Conservation (phyloP, 495 filamentous ascomycete genomes). For the Coniosporium apollinis region DNA sequence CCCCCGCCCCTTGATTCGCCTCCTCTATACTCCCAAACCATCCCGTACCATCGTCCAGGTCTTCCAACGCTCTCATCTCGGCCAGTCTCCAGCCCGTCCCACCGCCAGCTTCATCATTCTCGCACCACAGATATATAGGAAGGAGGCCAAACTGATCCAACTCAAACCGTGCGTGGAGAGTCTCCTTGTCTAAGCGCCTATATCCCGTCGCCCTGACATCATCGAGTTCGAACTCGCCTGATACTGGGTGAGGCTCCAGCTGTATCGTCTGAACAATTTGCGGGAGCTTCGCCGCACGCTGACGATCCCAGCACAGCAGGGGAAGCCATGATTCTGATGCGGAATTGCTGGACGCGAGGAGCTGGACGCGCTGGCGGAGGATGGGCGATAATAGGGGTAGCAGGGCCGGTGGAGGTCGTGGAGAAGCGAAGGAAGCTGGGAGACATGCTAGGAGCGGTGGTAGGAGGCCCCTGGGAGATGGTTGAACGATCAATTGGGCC, state of each 20-base stretch:
- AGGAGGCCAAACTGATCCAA: constrained; percentile 26
- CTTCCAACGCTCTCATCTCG: constrained; percentile 50
- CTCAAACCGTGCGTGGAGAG: constrained; percentile 51
- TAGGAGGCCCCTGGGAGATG: constrained; percentile 46
- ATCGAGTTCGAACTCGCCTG: constrained; percentile 71
- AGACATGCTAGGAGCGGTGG: constrained; percentile 69
- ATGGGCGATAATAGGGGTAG: constrained; percentile 79
- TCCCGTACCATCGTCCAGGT: constrained; percentile 20
- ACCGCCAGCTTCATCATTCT: constrained; percentile 46
- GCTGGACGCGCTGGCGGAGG: constrained; percentile 70
- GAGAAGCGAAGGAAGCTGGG: constrained; percentile 67
- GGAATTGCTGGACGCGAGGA: constrained; percentile 39
- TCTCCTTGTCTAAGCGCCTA: constrained; percentile 68
- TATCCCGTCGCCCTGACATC: constrained; percentile 49
- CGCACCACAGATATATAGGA: constrained; percentile 50
- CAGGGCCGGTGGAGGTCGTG: constrained; percentile 56
- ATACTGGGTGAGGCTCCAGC: constrained; percentile 80
- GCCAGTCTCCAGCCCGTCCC: constrained; percentile 69
- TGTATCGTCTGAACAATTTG: constrained; percentile 44
- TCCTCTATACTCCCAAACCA: constrained; percentile 38
- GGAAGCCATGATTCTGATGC: constrained; percentile 67
- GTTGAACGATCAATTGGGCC: constrained; percentile 35
- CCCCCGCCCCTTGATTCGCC: constrained; percentile 32
- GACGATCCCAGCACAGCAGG: constrained; percentile 68
- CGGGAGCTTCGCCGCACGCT: constrained; percentile 49